Evolutionary conservation across 2,329 filamentous ascomycete genomes (phyloP), one percentile per base, ranked within the genome.

Genomic region (Kalmusia sp.): DNA sequence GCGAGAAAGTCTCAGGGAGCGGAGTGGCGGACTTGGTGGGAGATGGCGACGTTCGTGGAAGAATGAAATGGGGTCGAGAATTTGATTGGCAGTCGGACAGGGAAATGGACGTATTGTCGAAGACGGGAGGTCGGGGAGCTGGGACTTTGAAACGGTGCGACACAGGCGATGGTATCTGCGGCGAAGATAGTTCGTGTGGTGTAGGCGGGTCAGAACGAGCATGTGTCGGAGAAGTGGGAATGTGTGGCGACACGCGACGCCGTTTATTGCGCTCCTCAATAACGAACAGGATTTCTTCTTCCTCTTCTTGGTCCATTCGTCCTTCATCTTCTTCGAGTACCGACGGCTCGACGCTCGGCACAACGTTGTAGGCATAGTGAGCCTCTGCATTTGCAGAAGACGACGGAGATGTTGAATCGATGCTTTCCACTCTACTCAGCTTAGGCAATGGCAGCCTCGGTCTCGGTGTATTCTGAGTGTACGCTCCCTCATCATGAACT

Each of bases 1-100:
- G 82, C 0, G 82, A 84, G 65, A 85, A 85, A 33, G 79, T 75
- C 34, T 82, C 79, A 1, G 82, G 81, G 0, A 82, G 68, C 0
- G 80, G 79, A 4, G 69, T 68, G 12, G 56, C 40, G 38, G 58
- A 51, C 27, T 59, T 59, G 6, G 50, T 58, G 2, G 71, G 68
- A 11, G 65, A 68, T 3, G 70, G 63, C 11, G 68, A 67, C 3
- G 59, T 53, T 2, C 69, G 62, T 2, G 75, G 71, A 52, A 72
- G 68, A 38, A 78, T 60, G 64, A 79, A 79, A 14, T 70, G 60
- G 8, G 76, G 76, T 38, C 76, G 71, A 30, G 54, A 2, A 46
- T 24, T 21, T 52, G 12, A 22, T 50, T 39, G 22, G 43, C 17
- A n/a, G 53, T 47, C 41, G 4, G 53, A 17, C 17, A 41, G 27